These are phyloP conservation scores for Helicocarpus griseus DNA, from an alignment of 2,329 filamentous ascomycete species.

Conservation along the genomic window DNA sequence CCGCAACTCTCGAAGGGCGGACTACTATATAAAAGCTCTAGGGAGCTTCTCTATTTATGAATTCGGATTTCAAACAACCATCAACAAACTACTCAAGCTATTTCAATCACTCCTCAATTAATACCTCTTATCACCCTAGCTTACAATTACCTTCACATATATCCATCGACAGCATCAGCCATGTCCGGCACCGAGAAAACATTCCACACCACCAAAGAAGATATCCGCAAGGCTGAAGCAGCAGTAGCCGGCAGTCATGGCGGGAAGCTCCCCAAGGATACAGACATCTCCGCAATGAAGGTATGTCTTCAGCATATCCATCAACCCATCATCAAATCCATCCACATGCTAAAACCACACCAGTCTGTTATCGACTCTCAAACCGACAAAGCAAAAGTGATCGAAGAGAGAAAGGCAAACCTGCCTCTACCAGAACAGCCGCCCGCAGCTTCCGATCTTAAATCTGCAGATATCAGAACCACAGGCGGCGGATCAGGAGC, in stretches of 20 bases:
- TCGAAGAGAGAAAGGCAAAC: conserved; percentile 59
- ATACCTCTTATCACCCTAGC: neutral
- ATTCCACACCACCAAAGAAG: conserved; percentile 41
- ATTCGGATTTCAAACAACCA: neutral
- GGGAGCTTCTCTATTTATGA: neutral
- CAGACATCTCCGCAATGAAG: conserved; percentile 38
- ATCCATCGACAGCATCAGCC: conserved; percentile 2
- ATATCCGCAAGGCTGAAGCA: conserved; percentile 40
- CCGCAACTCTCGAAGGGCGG: neutral
- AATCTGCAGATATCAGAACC: conserved; percentile 58
- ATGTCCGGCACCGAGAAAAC: conserved; percentile 28
- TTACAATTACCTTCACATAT: neutral
- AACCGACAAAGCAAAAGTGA: conserved; percentile 51
- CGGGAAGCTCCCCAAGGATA: conserved; percentile 35
- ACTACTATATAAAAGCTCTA: neutral
- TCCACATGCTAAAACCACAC: neutral
- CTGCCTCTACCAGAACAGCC: conserved; percentile 73
- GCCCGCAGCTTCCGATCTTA: conserved; percentile 66
- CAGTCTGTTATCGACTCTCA: conserved; percentile 33
- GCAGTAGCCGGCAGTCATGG: conserved; percentile 29
- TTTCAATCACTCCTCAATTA: neutral
- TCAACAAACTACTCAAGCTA: neutral
- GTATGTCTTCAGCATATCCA: conserved; percentile 19
- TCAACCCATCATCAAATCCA: neutral
- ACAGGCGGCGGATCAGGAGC: conserved; percentile 60